Percentiles rank a stretch among this genome's conserved stretches.
Evolutionary conservation across 176 grass and related monocot species (phyloP).

Genomic region (Miscanthus lutarioriparius): DNA sequence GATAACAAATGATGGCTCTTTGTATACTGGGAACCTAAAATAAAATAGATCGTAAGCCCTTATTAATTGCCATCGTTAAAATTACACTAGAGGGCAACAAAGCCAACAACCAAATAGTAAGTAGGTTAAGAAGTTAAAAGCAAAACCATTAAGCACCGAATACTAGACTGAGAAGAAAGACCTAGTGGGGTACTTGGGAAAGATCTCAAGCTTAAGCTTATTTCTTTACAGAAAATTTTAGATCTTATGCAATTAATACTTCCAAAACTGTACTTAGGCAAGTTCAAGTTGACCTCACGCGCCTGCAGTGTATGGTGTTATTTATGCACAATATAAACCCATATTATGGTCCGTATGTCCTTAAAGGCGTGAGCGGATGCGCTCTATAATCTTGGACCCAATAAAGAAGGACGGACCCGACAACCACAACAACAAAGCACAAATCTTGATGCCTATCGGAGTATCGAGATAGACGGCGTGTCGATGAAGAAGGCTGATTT

Average conservation of each 20-base stretch:
- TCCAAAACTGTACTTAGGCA: not conserved
- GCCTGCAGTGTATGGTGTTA: not conserved
- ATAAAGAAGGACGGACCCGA: too few relatives aligned
- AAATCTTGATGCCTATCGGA: too few relatives aligned
- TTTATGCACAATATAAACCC: too few relatives aligned
- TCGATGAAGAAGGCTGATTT: too few relatives aligned
- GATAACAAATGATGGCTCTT: constrained; percentile 73
- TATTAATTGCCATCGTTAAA: constrained; percentile 8
- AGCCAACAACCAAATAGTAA: not conserved
- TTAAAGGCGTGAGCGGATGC: too few relatives aligned
- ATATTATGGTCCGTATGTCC: too few relatives aligned
- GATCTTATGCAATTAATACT: not conserved
- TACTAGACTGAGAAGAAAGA: constrained; percentile 6
- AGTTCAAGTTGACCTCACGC: constrained; percentile 7
- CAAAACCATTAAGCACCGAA: not conserved
- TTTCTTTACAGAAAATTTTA: not conserved
- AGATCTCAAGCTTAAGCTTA: constrained; percentile 12
- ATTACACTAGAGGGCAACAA: not conserved
- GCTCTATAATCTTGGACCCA: too few relatives aligned
- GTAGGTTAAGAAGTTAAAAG: not conserved
- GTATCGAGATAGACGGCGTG: too few relatives aligned
- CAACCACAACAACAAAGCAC: too few relatives aligned
- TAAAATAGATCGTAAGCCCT: not conserved
- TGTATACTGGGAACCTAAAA: constrained; percentile 73
- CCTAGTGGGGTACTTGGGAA: not conserved